Conservation (phyloP, 192 early-diverging fungal genomes). For the Chytriomyces sp. region DNA sequence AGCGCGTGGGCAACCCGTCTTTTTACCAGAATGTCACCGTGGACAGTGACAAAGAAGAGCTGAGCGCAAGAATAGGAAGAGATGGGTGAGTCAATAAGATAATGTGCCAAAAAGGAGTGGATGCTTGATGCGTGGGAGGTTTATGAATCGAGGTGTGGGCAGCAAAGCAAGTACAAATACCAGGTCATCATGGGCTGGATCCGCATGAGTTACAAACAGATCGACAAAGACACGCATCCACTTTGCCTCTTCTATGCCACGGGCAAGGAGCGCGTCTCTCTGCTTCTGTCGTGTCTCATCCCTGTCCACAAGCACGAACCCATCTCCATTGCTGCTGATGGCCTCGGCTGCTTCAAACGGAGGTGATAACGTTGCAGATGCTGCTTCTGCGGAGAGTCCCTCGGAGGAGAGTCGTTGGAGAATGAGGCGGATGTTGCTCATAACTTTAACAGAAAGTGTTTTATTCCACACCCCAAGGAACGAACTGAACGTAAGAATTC, state of each 20-base stretch:
- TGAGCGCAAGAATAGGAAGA: not conserved
- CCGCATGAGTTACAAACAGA: not conserved
- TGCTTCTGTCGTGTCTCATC: not conserved
- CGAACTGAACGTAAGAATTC: too few relatives aligned
- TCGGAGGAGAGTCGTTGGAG: not conserved
- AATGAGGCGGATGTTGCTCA: not conserved
- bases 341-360: not conserved
- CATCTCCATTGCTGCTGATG: not conserved
- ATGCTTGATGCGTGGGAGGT: too few relatives aligned
- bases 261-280: not conserved
- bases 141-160: not conserved
- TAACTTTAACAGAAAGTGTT: not conserved
- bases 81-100: too few relatives aligned
- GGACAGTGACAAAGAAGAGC: constrained; percentile 40
- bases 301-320: not conserved
- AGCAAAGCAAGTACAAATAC: not conserved
- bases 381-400: not conserved
- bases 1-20: constrained; percentile 70
- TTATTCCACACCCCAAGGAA: not conserved
- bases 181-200: not conserved
- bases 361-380: not conserved
- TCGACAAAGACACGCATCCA: constrained; percentile 2
- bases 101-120: too few relatives aligned
- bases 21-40: constrained; percentile 84
- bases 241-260: not conserved